Percentiles rank a stretch among this genome's conserved stretches.
These are phyloP conservation scores for Cokeromyces recurvatus DNA, from an alignment of 371 early-diverging fungal species.

Conservation along the genomic window DNA sequence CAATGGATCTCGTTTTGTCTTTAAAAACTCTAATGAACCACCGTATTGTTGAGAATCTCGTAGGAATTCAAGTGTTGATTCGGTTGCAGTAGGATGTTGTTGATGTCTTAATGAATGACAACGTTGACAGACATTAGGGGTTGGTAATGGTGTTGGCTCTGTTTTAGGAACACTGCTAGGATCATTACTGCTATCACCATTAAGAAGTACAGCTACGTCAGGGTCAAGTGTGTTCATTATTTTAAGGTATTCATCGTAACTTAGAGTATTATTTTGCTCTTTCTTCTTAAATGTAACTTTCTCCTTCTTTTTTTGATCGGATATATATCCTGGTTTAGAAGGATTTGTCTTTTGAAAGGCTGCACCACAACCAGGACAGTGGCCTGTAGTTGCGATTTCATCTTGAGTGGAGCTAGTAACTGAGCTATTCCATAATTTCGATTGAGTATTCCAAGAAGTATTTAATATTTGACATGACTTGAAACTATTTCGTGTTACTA, in stretches of 20 bases:
- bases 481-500: too few relatives aligned
- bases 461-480: too few relatives aligned
- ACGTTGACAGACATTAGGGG: constrained; percentile 53
- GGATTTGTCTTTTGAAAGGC: constrained; percentile 50
- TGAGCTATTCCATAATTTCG: too few relatives aligned
- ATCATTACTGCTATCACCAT: too few relatives aligned
- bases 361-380: constrained; percentile 72
- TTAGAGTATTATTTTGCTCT: constrained; percentile 25
- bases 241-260: constrained; percentile 33
- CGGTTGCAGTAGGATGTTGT: constrained; percentile 41
- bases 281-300: constrained; percentile 1
- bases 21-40: constrained; percentile 50
- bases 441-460: too few relatives aligned
- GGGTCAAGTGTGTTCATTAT: constrained; percentile 24
- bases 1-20: constrained; percentile 49
- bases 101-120: constrained; percentile 53
- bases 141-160: constrained; percentile 6
- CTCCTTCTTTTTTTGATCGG: constrained; percentile 14
- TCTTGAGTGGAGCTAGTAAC: too few relatives aligned
- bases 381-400: constrained; percentile 5
- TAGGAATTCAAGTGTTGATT: constrained; percentile 34
- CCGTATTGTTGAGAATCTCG: constrained; percentile 51
- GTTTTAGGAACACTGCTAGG: too few relatives aligned
- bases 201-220: too few relatives aligned
- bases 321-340: constrained; percentile 52